Conservation (phyloP, 257 asterid genomes). For the Thymus quinquecostatus region DNA sequence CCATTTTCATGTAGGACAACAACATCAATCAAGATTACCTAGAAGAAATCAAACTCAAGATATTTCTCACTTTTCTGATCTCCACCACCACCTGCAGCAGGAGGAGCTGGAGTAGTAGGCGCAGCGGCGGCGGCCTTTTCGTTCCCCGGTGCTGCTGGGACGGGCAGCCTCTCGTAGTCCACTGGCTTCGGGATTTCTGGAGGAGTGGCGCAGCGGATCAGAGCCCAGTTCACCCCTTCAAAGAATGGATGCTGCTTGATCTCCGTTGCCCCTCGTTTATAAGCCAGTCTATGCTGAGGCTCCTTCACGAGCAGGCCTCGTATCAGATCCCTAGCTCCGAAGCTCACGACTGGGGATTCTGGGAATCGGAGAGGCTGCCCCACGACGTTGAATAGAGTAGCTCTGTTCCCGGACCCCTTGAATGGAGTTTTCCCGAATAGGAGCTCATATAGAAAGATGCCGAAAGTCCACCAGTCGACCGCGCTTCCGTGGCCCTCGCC, state of each 20-base stretch:
- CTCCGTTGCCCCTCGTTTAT: constrained; percentile 66
- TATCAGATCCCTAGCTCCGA: constrained; percentile 61
- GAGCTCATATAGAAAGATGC: constrained; percentile 59
- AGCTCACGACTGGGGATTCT: constrained; percentile 60
- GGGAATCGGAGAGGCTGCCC: constrained; percentile 67
- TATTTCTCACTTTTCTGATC: constrained; percentile 51
- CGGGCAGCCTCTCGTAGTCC: constrained; percentile 45
- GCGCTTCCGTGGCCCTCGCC: constrained; percentile 81
- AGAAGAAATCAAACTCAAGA: constrained; percentile 65
- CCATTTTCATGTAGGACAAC: background rate
- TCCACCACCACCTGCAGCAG: background rate
- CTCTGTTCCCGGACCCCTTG: constrained; percentile 62
- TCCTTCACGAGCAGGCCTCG: constrained; percentile 65
- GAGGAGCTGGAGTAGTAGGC: constrained; percentile 7
- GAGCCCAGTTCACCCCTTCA: constrained; percentile 69
- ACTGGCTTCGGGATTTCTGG: constrained; percentile 60
- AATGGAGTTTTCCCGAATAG: constrained; percentile 63
- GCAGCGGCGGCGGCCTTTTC: constrained; percentile 34
- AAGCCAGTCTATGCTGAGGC: constrained; percentile 65
- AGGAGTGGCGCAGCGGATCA: constrained; percentile 68
- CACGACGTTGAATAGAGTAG: constrained; percentile 61
- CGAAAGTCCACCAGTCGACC: constrained; percentile 75
- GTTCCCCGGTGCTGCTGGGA: constrained; percentile 29
- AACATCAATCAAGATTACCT: constrained; percentile 17
- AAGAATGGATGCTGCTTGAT: constrained; percentile 68